Conservation (phyloP, 2,329 filamentous ascomycete species). For the Microascus cirrosus region DNA sequence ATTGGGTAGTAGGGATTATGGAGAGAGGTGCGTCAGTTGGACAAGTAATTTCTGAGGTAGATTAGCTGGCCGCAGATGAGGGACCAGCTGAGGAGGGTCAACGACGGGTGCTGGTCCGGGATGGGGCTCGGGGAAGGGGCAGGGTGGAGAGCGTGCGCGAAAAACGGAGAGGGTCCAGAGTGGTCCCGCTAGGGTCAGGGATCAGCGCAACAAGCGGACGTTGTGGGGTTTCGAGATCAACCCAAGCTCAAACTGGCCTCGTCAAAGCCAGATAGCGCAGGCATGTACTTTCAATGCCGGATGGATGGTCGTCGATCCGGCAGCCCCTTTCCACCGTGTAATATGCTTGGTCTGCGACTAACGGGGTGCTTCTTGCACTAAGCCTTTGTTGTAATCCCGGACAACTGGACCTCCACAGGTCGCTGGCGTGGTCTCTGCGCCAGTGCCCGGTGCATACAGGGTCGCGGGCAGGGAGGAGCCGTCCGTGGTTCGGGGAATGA, state of each 20-base stretch:
- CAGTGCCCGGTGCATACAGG: background rate
- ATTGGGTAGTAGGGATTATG: background rate
- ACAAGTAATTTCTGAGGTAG: slow-evolving; percentile 2
- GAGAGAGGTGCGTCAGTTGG: background rate
- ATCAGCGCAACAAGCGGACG: slow-evolving; percentile 1
- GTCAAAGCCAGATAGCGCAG: background rate
- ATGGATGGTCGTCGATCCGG: background rate
- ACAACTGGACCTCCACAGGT: background rate
- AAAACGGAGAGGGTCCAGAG: background rate
- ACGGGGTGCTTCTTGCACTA: background rate
- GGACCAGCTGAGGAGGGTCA: slow-evolving; percentile 2
- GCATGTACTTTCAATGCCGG: slow-evolving; percentile 1
- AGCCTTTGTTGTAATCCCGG: background rate
- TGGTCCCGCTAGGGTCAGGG: slow-evolving; percentile 1
- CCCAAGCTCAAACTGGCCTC: slow-evolving; percentile 1
- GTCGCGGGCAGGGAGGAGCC: too few relatives aligned
- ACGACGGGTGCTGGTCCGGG: slow-evolving; percentile 1
- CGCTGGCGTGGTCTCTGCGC: background rate
- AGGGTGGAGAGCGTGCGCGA: background rate
- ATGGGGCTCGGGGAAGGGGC: background rate
- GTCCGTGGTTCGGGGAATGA: background rate
- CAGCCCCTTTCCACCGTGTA: background rate
- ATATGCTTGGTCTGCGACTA: background rate
- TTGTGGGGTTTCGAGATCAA: background rate
- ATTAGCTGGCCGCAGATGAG: background rate